Evolutionary conservation across 441 rosid species (phyloP), one percentile per base, ranked within the genome.

Genomic region (Pelargonium myrrhifolium): DNA sequence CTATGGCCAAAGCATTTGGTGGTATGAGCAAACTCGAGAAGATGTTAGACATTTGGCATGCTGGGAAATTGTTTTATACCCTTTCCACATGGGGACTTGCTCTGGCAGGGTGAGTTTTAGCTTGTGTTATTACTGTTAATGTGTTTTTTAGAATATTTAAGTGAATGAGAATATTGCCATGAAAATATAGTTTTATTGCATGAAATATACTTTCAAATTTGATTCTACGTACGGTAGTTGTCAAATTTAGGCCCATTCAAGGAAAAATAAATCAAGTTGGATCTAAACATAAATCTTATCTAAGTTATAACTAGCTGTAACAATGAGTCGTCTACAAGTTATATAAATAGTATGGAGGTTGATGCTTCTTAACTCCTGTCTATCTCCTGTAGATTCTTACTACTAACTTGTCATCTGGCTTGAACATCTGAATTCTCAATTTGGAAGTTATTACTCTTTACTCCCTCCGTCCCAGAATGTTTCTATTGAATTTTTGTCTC

Each of bases 81-180:
- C 74, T 93, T 18, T 82, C 95, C 60, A 87, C 96, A 4, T 90
- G 95, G 96, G 98, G 97, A 66, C 91, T 93, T 26, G 88, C 91
- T 14, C 64, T 86, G 31, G 73, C 78, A 7, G 94, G 94, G 94
- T 88, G 60, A 65, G 78, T 75, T 76, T 65, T 21, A 14, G 35
- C 26, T 21, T 9, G 55, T 65, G 35, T 68, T 70, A 45, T 68
- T 40, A 20, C 15, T 24, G 26, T 24, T 24, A 2, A 24, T 2
- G 1, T 24, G 26, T 24, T 24, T n/a, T n/a, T n/a, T n/a, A n/a
- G n/a, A n/a, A 45, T 45, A 1, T 6, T 1, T 45, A 3, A 45
- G 15, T n/a, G 51, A 11, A 45, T 45, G 2, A 11, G 51, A 45
- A 11, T 11, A 0, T 45, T 45, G 11, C 51, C 15, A 45, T 12